Evolutionary conservation across 192 early-diverging fungal species (phyloP), one percentile per base, ranked within the genome.

Genomic region (Oehlia diaphana): DNA sequence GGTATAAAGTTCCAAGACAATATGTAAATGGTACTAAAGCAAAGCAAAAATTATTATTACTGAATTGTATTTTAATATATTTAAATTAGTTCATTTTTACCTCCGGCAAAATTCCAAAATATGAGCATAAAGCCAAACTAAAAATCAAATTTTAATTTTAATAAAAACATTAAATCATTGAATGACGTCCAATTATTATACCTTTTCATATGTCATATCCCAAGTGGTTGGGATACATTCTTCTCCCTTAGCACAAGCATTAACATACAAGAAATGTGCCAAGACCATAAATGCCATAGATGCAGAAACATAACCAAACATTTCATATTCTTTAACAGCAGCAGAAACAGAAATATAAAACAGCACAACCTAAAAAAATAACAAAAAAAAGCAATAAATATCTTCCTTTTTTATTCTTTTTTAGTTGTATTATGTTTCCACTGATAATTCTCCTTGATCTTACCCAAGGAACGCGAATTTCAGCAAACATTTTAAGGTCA

Each of bases 181-280:
- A 66, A 9, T 5, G 35, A 16, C 39, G 6, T 23, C 13, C 28
- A 61, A n/a, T 69, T 4, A 21, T 2, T 21, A 42, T 64, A 82
- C 81, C 87, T 90, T 90, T 78, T 87, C 86, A 63, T 87, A 87
- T 68, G 86, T 84, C 50, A 87, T 86, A 79, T 87, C 86, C 86
- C 86, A 87, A 12, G 86, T 84, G 2, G 86, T 87, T 50, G 85
- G 84, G 72, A 87, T 87, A 53, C 86, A 87, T 71, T 87, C 86
- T 80, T 87, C 86, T 76, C 86, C 86, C 67, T 87, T 87, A 23
- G 81, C 79, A 65, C 86, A 87, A 31, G 86, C 86, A 75, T 87
- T 87, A 23, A 81, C 80, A 49, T 87, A 87, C 64, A 87, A 83
- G 65, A 87, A 87, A 65, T 86, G 84, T 44, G 86, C 86, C 74